A percentile compares a stretch with the other conserved stretches of the same genome.
phyloP scores from a whole-genome alignment of 305 asterid genomes.

The Fraxinus ornus region DNA sequence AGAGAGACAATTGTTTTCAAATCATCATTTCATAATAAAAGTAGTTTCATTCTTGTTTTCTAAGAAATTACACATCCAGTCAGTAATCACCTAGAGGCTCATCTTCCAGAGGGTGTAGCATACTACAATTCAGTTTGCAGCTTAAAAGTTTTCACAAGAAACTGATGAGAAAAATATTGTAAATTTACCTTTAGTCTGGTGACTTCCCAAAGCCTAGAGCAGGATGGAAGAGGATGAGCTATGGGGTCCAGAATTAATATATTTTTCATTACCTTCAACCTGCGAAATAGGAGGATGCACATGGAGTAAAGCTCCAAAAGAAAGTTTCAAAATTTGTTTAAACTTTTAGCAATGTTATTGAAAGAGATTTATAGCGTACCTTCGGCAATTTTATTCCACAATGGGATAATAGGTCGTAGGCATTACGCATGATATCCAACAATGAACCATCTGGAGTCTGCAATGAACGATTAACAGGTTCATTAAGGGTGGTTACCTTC shows the following conservation, averaged over 20 bases:
- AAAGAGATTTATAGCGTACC: conserved; percentile 48
- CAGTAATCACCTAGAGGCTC: neutral
- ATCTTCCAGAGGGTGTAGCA: conserved; percentile 12
- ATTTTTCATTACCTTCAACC: conserved; percentile 74
- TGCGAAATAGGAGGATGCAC: conserved; percentile 30
- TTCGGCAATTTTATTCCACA: conserved; percentile 73
- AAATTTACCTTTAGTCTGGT: conserved; percentile 72
- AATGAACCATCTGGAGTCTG: conserved; percentile 98
- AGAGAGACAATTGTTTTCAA: neutral
- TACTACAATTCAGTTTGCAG: conserved; percentile 13
- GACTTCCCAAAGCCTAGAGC: conserved; percentile 98
- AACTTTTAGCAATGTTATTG: conserved; percentile 7
- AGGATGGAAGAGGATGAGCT: conserved; percentile 88
- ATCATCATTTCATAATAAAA: neutral
- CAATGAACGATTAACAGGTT: conserved; percentile 33
- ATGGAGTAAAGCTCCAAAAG: conserved; percentile 19
- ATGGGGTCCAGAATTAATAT: conserved; percentile 81
- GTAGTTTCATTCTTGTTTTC: neutral
- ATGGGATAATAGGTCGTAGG: conserved; percentile 78
- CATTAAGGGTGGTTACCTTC: neutral
- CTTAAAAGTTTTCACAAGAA: conserved; percentile 16
- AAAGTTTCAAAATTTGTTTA: neutral
- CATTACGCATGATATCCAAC: conserved; percentile 91
- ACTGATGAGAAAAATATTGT: neutral
- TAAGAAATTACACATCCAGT: neutral